phyloP scores from a whole-genome alignment of 306 rosid genomes.

The Vigna mungo region DNA sequence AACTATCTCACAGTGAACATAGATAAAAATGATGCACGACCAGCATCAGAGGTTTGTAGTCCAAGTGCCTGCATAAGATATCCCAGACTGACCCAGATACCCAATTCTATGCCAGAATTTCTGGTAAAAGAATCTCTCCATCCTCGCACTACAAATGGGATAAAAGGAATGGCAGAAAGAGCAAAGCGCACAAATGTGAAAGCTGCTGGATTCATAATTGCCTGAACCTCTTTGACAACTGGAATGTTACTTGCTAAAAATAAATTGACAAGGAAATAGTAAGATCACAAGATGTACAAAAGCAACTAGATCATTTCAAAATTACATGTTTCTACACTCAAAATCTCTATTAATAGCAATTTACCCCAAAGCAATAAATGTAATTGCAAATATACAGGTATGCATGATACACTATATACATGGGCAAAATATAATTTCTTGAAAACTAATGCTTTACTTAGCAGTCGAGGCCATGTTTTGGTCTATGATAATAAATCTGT shows the following conservation, averaged over 20 bases:
- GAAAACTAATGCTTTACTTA: not conserved
- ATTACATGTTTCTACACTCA: slow-evolving; percentile 6
- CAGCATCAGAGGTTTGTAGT: slow-evolving; percentile 80
- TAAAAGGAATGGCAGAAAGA: slow-evolving; percentile 67
- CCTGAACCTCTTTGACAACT: slow-evolving; percentile 80
- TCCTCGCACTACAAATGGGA: slow-evolving; percentile 65
- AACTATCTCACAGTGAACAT: slow-evolving; percentile 66
- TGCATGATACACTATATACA: not conserved
- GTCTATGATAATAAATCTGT: not conserved
- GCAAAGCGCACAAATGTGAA: slow-evolving; percentile 77
- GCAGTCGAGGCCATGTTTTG: not conserved
- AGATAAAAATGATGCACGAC: slow-evolving; percentile 72
- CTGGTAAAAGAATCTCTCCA: slow-evolving; percentile 56
- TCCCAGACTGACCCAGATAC: slow-evolving; percentile 83
- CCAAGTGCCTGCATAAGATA: slow-evolving; percentile 85
- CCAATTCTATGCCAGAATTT: slow-evolving; percentile 82
- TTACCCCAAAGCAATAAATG: slow-evolving; percentile 9
- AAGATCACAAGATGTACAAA: not conserved
- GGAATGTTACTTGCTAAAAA: slow-evolving; percentile 77
- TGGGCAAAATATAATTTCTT: too few relatives aligned
- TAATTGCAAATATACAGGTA: slow-evolving; percentile 12
- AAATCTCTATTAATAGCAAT: not conserved
- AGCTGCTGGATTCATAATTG: slow-evolving; percentile 68
- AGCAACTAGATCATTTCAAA: not conserved
- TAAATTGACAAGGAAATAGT: slow-evolving; percentile 10